These are phyloP conservation scores for Aspergillus calidoustus DNA, from an alignment of 2,329 filamentous ascomycete genomes.

Conservation along the genomic window DNA sequence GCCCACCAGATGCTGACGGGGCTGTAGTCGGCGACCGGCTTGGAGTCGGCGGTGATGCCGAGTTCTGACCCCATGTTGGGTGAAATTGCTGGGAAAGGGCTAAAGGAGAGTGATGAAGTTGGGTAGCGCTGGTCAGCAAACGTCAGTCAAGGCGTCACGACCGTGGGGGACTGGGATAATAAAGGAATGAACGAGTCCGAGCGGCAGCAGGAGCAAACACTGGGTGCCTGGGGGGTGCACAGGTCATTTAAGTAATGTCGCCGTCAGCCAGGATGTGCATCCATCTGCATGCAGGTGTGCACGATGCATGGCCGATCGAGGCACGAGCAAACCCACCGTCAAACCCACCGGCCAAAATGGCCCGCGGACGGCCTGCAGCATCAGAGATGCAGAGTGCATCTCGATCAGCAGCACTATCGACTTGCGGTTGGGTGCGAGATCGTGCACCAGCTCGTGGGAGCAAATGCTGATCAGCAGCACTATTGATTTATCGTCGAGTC, in stretches of 20 bases:
- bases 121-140: conserved; percentile 6
- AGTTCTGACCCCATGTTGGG: conserved; percentile 37
- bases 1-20: conserved; percentile 37
- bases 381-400: neutral
- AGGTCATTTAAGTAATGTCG: neutral
- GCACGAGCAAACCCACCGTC: neutral
- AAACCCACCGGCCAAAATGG: neutral
- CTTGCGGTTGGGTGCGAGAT: neutral
- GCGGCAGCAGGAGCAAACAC: neutral
- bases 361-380: too few relatives aligned
- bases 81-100: conserved; percentile 3
- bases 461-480: neutral
- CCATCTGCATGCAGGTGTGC: neutral
- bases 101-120: conserved; percentile 20
- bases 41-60: conserved; percentile 32
- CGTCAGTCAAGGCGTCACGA: neutral
- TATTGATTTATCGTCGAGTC: neutral
- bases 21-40: conserved; percentile 26
- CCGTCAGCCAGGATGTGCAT: neutral
- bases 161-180: neutral
- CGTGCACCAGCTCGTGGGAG: neutral
- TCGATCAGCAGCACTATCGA: conserved; percentile 14
- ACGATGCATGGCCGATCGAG: neutral
- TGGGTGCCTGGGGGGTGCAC: neutral
- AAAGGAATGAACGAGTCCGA: conserved; percentile 10